Conservation (phyloP, 2,329 filamentous ascomycete genomes). For the Ceratocystis cacaofunesta region DNA sequence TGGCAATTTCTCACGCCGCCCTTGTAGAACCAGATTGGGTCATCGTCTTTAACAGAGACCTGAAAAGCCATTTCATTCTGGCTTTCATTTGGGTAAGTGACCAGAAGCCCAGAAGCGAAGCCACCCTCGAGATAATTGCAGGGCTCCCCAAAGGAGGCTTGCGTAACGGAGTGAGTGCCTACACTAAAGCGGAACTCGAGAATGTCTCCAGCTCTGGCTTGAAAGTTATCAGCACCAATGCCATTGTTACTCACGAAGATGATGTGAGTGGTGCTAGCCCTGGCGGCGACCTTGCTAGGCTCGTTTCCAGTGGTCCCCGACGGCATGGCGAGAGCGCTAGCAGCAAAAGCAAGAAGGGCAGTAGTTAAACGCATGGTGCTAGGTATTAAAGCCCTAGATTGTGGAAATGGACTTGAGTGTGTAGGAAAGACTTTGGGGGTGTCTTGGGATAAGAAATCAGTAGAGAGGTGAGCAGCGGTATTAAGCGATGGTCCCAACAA, state of each 20-base stretch:
- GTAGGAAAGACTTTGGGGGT: too few species aligned
- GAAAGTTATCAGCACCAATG: slow-evolving; percentile 24
- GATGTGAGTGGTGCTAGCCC: not conserved
- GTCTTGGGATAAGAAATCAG: too few species aligned
- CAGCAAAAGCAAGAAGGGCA: not conserved
- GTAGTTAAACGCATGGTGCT: not conserved
- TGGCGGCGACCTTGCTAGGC: too few species aligned
- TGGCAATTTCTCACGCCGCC: slow-evolving; percentile 18
- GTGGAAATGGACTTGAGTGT: not conserved
- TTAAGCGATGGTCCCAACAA: too few species aligned
- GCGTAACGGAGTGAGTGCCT: too few species aligned
- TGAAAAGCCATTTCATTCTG: slow-evolving; percentile 18
- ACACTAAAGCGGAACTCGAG: too few species aligned
- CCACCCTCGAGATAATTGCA: too few species aligned
- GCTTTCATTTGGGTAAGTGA: slow-evolving; percentile 5
- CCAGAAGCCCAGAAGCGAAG: too few species aligned
- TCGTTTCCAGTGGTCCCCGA: too few species aligned
- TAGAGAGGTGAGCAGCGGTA: too few species aligned
- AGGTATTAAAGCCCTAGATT: not conserved
- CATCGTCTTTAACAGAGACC: not conserved
- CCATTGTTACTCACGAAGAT: not conserved
- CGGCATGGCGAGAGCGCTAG: not conserved
- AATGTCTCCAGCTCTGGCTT: too few species aligned
- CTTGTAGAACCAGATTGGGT: not conserved
- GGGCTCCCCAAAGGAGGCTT: too few species aligned